phyloP scores from a whole-genome alignment of 345 rosid species.

The Dimocarpus longan region DNA sequence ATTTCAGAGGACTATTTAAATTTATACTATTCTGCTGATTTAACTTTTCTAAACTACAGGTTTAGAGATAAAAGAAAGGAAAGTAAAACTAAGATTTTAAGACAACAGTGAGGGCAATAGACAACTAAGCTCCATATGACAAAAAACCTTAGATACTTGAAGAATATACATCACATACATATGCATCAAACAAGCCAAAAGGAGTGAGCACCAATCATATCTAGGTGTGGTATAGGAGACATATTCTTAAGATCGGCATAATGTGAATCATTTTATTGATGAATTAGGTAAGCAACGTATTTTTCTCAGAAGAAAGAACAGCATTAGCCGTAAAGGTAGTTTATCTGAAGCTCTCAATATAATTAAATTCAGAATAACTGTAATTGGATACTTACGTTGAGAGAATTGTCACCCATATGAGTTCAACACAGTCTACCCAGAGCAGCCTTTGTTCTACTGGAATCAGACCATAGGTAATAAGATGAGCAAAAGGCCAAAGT shows the following conservation, averaged over 20 bases:
- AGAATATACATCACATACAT: not conserved
- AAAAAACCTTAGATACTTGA: conserved; percentile 4
- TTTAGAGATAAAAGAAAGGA: not conserved
- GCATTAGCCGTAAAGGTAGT: not conserved
- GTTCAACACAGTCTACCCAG: conserved; percentile 97
- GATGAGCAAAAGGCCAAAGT: conserved; percentile 99
- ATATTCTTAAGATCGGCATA: not conserved
- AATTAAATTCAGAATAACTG: not conserved
- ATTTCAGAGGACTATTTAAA: conserved; percentile 16
- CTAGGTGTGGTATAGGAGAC: not conserved
- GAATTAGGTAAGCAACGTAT: not conserved
- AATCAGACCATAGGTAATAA: conserved; percentile 83
- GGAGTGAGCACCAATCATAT: not conserved
- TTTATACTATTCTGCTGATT: not conserved
- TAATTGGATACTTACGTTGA: conserved; percentile 69
- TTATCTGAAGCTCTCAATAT: not conserved
- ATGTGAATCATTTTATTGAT: not conserved
- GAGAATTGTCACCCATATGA: conserved; percentile 97
- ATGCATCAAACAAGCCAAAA: not conserved
- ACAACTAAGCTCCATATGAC: not conserved
- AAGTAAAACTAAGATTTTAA: too few species aligned
- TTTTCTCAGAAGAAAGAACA: not conserved
- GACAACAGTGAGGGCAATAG: not conserved
- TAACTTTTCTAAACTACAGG: conserved; percentile 11
- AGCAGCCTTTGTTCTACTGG: conserved; percentile 95